Conservation (phyloP, 129 eudicot genomes). For the Oenanthe sinensis region DNA sequence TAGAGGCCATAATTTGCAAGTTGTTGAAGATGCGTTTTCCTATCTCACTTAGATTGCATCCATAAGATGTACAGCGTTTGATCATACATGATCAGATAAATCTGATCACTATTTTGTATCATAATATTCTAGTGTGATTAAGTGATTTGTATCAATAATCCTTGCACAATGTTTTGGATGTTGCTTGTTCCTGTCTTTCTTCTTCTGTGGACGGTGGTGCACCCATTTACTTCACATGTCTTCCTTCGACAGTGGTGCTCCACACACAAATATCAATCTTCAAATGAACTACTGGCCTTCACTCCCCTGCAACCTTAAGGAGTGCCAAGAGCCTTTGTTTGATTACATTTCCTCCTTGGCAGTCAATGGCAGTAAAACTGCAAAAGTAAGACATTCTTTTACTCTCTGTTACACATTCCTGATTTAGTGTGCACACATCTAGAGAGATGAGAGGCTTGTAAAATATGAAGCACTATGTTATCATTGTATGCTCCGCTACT, state of each 20-base stretch:
- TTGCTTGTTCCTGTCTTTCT: neutral
- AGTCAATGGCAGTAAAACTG: constrained; percentile 64
- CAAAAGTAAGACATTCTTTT: constrained; percentile 44
- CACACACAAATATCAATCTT: constrained; percentile 85
- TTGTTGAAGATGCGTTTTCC: neutral
- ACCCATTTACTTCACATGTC: neutral
- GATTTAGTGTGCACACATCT: neutral
- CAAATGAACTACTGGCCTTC: constrained; percentile 98
- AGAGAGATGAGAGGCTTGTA: neutral
- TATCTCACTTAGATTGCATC: too few species aligned
- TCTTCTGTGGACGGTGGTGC: neutral
- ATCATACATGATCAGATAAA: neutral
- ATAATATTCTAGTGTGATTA: neutral
- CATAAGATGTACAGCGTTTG: neutral
- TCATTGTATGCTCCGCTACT: neutral
- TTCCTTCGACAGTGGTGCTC: constrained; percentile 56
- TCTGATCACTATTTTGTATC: neutral
- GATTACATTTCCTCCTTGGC: constrained; percentile 66
- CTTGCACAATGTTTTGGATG: neutral
- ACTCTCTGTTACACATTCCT: neutral
- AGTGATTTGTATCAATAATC: neutral
- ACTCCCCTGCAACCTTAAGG: constrained; percentile 79
- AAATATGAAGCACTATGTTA: neutral
- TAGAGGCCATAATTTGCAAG: neutral
- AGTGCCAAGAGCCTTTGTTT: constrained; percentile 79